Conservation (phyloP, 306 rosid species). For the Rosa persica region DNA sequence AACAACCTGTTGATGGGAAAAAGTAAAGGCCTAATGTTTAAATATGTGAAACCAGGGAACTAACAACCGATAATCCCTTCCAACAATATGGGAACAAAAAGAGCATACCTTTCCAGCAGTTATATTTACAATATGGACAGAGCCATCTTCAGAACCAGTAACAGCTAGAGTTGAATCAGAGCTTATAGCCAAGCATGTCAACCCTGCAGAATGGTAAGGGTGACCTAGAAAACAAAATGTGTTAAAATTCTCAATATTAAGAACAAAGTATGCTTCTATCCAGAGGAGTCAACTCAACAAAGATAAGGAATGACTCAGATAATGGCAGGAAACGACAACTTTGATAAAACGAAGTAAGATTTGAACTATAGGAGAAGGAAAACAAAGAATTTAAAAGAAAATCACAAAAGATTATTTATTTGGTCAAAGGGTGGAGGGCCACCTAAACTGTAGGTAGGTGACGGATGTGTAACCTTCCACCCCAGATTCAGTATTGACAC, state of each 20-base stretch:
- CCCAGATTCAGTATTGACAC: background rate
- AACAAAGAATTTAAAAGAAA: background rate
- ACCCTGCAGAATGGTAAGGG: constrained; percentile 71
- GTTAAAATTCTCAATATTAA: constrained; percentile 5
- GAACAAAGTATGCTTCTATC: background rate
- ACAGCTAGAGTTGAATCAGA: constrained; percentile 69
- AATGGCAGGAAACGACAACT: background rate
- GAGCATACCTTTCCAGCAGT: constrained; percentile 68
- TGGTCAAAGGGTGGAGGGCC: background rate
- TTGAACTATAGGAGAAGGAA: background rate
- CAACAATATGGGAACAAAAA: constrained; percentile 16
- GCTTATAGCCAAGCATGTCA: constrained; percentile 81
- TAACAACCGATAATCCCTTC: background rate
- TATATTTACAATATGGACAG: constrained; percentile 72
- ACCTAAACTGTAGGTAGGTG: too few species aligned
- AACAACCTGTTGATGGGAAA: constrained; percentile 61
- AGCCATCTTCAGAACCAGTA: constrained; percentile 85
- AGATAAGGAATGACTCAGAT: background rate
- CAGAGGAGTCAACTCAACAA: background rate
- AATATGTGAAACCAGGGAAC: background rate
- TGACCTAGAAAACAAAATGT: constrained; percentile 55
- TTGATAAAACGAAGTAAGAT: background rate
- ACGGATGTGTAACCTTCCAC: background rate
- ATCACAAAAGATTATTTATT: background rate
- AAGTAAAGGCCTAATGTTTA: constrained; percentile 17